Base-by-base conservation (phyloP, 306 rosid species). In the Quercus agrifolia region DNA sequence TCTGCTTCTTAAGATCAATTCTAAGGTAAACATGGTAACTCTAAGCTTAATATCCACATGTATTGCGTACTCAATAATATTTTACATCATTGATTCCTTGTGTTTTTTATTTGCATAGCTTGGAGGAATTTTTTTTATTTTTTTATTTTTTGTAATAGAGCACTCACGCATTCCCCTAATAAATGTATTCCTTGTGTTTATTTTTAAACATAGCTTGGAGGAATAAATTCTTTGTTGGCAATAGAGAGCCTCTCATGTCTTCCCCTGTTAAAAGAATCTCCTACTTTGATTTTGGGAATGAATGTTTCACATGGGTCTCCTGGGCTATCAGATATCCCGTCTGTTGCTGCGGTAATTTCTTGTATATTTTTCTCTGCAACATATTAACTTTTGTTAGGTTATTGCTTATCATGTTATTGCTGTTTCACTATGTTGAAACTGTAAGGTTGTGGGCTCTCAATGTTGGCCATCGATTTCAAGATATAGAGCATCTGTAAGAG, bases 231-330 rank as follows among this genome's bases (percentile, higher is more conserved):
- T 74, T 76, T 94, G 89, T 84, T 94, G 86, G 90, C 90, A 66
- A 61, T 91, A 19, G 99, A 94, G 86, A 84, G 87, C 66, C 88
- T 88, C 67, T 84, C 92, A 74, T 19, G 83, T 81, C 80, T 94
- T 81, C 97, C 97, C 44, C 49, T 91, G 38, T 80, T 94, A 41
- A 88, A 87, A 74, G 97, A 91, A 80, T 84, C 85, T 70, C 95
- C 99, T 57, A 94, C 99, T 2, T 73, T 94, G 90, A 94, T 94
- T 84, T 80, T 94, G 88, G 99, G 99, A 57, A 91, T 94, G 93
- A 97, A 94, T 82, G 97, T 92, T 23, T 94, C 97, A 52, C 99
- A 92, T 59, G 89, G 91, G 35, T 86, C 94, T 74, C 91, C 87
- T 68, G 90, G 94, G 56, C 88, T 64, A 62, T 85, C 95, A 81